Conservation (phyloP, 2,329 filamentous ascomycete species). For the Penicillium sp. region DNA sequence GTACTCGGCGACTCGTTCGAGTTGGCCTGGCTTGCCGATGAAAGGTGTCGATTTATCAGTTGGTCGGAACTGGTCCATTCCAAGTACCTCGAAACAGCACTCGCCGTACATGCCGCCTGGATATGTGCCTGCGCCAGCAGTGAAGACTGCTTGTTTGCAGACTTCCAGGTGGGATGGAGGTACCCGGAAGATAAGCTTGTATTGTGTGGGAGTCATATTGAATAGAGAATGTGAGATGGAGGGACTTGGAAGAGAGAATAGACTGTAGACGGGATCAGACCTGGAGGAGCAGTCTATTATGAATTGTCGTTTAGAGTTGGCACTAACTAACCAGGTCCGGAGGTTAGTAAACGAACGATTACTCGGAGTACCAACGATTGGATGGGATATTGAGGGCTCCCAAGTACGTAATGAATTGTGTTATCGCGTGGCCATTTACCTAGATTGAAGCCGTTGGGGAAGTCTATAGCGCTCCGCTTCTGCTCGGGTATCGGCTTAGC, state of each 20-base stretch:
- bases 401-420: not conserved
- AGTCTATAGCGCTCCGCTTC: not conserved
- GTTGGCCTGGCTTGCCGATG: not conserved
- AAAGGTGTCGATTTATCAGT: not conserved
- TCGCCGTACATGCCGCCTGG: slow-evolving; percentile 4
- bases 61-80: slow-evolving; percentile 7
- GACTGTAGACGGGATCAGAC: not conserved
- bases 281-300: not conserved
- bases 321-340: not conserved
- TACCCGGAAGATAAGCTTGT: slow-evolving; percentile 6
- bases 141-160: slow-evolving; percentile 5
- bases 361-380: not conserved
- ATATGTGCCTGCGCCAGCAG: slow-evolving; percentile 1
- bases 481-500: not conserved
- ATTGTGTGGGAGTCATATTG: slow-evolving; percentile 2
- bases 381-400: not conserved
- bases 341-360: not conserved
- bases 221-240: not conserved
- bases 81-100: not conserved
- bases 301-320: not conserved
- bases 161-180: slow-evolving; percentile 6
- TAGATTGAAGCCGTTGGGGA: not conserved
- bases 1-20: slow-evolving; percentile 5
- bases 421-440: not conserved
- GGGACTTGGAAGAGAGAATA: not conserved